Evolutionary conservation across 2,329 filamentous ascomycete species (phyloP).

Genomic region (Colletotrichum cuscutae): DNA sequence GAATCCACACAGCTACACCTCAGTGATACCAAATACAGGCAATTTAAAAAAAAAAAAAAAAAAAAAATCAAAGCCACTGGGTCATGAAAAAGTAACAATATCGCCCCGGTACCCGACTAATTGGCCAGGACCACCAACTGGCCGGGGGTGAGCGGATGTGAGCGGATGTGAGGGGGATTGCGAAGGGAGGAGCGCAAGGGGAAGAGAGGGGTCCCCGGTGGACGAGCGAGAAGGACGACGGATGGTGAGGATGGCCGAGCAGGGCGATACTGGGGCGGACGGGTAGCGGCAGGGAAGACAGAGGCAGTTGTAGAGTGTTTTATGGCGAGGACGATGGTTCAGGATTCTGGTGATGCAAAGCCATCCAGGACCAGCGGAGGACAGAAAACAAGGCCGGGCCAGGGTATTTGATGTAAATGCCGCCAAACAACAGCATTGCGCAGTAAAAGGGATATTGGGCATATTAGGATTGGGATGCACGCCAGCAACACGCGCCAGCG

Average conservation of each 20-base stretch:
- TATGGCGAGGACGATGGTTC: background rate
- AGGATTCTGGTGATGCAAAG: slow-evolving; percentile 3
- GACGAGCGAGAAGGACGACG: background rate
- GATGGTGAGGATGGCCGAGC: background rate
- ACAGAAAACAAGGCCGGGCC: background rate
- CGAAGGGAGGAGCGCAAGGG: background rate
- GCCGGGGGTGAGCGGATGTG: background rate
- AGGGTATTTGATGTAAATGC: slow-evolving; percentile 6
- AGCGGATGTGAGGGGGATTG: background rate
- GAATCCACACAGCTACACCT: too few species aligned
- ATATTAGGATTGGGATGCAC: slow-evolving; percentile 3
- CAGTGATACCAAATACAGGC: background rate
- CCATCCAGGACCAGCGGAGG: slow-evolving; percentile 24
- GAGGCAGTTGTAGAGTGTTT: background rate
- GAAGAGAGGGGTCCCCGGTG: background rate
- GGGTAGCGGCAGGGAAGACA: background rate
- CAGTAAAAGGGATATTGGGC: slow-evolving; percentile 19
- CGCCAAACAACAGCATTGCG: background rate
- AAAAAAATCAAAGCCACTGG: background rate
- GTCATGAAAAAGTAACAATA: slow-evolving; percentile 13
- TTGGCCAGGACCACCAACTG: slow-evolving; percentile 25
- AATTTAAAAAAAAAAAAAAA: background rate
- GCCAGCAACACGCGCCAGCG: slow-evolving; percentile 1
- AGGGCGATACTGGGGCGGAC: background rate
- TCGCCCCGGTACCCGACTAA: slow-evolving; percentile 32